phyloP scores from a whole-genome alignment of 2,329 filamentous ascomycete species.

The Phialophora tarda region DNA sequence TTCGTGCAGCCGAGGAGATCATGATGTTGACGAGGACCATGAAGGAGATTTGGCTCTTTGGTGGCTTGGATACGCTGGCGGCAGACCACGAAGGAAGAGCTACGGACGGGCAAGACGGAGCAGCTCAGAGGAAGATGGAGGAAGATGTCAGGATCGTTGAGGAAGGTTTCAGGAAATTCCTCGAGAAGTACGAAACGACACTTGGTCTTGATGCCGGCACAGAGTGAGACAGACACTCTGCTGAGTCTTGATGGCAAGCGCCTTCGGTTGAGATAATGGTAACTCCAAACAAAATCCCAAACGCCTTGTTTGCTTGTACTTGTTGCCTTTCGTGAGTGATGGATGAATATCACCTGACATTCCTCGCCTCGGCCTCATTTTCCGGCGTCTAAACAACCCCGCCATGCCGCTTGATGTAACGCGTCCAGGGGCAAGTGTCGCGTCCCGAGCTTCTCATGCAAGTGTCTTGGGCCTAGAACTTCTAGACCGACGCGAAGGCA shows the following conservation, averaged over 20 bases:
- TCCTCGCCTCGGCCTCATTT: not conserved
- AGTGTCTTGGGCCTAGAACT: slow-evolving; percentile 1
- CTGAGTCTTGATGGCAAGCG: not conserved
- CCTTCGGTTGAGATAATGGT: not conserved
- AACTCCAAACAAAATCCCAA: not conserved
- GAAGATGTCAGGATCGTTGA: slow-evolving; percentile 54
- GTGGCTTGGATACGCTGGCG: slow-evolving; percentile 64
- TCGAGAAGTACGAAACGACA: slow-evolving; percentile 32
- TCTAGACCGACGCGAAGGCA: not conserved
- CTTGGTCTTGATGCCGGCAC: slow-evolving; percentile 7
- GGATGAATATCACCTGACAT: not conserved
- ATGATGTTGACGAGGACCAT: slow-evolving; percentile 65
- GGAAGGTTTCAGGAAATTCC: slow-evolving; percentile 32
- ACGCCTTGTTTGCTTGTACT: not conserved
- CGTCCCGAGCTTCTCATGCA: slow-evolving; percentile 1
- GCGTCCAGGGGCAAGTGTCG: not conserved
- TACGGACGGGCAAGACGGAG: slow-evolving; percentile 48
- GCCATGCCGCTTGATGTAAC: slow-evolving; percentile 12
- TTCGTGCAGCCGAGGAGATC: slow-evolving; percentile 67
- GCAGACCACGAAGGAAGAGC: slow-evolving; percentile 46
- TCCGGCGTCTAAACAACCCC: not conserved
- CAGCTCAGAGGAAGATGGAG: slow-evolving; percentile 51
- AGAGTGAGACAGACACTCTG: not conserved
- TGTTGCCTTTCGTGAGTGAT: not conserved
- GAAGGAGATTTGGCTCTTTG: slow-evolving; percentile 72